Evolutionary conservation across 164 flowering plant genomes (phyloP).

Genomic region (Stephania cephalantha): DNA sequence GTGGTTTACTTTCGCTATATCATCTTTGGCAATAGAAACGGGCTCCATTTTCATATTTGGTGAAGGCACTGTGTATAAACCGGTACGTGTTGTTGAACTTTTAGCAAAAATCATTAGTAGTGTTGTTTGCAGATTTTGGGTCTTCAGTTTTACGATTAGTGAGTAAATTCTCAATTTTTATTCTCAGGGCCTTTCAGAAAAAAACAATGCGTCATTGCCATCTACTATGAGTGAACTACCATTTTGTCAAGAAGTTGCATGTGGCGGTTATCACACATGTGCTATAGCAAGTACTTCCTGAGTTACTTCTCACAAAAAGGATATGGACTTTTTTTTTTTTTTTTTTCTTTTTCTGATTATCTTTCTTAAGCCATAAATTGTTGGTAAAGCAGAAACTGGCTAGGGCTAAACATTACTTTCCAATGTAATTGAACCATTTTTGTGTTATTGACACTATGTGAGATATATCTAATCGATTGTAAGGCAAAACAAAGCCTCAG

Average conservation of each 20-base stretch:
- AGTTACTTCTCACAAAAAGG: neutral
- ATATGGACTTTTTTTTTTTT: neutral
- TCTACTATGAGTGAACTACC: conserved; percentile 49
- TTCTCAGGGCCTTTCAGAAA: conserved; percentile 47
- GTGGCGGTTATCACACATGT: conserved; percentile 98
- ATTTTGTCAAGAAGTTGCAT: conserved; percentile 62
- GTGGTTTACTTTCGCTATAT: neutral
- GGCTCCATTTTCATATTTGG: conserved; percentile 79
- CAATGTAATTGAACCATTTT: neutral
- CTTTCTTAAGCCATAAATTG: neutral
- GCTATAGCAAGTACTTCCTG: conserved; percentile 53
- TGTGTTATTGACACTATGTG: neutral
- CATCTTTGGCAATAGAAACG: conserved; percentile 37
- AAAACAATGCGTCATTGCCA: conserved; percentile 38
- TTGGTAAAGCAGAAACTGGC: neutral
- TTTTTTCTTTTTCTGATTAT: neutral
- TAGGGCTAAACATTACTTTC: neutral
- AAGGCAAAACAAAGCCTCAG: too few relatives aligned
- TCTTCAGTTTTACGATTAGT: conserved; percentile 11
- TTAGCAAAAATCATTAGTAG: neutral
- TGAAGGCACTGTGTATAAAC: conserved; percentile 45
- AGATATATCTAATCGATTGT: too few relatives aligned
- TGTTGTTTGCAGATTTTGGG: neutral
- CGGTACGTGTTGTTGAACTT: conserved; percentile 30
- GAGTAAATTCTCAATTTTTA: conserved; percentile 2